phyloP scores from a whole-genome alignment of 176 grass and related monocot species.

The Triticum urartu region DNA sequence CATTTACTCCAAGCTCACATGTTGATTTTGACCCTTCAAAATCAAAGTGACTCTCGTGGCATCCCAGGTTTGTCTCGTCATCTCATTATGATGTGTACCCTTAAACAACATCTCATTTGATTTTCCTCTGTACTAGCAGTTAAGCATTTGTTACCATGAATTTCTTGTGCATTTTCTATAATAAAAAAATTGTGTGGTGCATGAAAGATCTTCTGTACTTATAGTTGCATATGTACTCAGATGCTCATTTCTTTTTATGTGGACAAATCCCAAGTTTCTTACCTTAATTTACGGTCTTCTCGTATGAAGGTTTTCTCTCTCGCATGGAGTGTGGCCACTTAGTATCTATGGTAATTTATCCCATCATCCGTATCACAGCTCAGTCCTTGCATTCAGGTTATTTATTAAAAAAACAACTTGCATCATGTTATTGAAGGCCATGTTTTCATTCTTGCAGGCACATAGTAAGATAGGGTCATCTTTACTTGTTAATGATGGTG shows the following conservation, averaged over 20 bases:
- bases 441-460: constrained; percentile 49
- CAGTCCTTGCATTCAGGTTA: constrained; percentile 15
- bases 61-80: constrained; percentile 51
- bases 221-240: constrained; percentile 18
- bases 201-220: background rate
- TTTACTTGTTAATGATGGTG: too few relatives aligned
- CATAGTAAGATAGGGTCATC: constrained; percentile 36
- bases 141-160: background rate
- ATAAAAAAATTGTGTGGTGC: background rate
- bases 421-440: background rate
- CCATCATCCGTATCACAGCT: background rate
- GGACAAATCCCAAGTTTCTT: constrained; percentile 47
- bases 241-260: constrained; percentile 31
- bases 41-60: constrained; percentile 64
- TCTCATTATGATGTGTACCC: background rate
- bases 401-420: background rate
- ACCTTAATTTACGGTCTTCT: constrained; percentile 82
- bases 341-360: constrained; percentile 68
- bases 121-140: background rate
- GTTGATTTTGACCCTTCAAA: constrained; percentile 65
- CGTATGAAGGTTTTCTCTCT: constrained; percentile 88
- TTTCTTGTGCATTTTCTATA: background rate
- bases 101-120: background rate
- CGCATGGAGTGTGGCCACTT: constrained; percentile 69
- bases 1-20: constrained; percentile 16